Base-by-base conservation (phyloP, 495 filamentous ascomycete genomes). In the Penicillium waksmanii region DNA sequence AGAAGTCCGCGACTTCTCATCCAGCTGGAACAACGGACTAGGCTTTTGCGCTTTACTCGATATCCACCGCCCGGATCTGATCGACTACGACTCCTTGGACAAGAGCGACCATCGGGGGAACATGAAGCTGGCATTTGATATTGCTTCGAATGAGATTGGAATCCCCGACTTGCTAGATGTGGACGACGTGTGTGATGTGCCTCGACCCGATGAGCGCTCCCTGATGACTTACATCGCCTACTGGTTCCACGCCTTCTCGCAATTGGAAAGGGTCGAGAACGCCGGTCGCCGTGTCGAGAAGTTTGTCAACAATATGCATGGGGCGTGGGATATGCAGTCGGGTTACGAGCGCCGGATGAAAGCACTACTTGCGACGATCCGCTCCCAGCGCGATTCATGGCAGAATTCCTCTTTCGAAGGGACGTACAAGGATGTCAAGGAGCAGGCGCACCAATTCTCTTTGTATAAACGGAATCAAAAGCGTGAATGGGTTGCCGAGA, bases 171-270 rank as follows among this genome's bases (percentile, higher is more conserved):
- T 98, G 61, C 84, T 98, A 33, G 95, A 98, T 71, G 95, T 98
- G 3, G 95, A 98, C 73, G 95, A 98, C 79, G 96, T 98, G 27
- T 96, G 92, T 73, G 95, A 98, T 72, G 95, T 98, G 13, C 85
- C 92, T 11, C 94, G 91, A 73, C 95, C 95, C 12, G 95, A 98
- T 66, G 95, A 98, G 73, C 89, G 92, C 57, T 94, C 90, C 64
- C 82, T 98, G 70, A 98, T 98, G 94, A 98, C 95, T 6, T 98
- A 98, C 69, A 98, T 98, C 63, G 95, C 95, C 58, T 98, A 98
- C 74, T 98, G 96, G 95, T 98, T 98, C 82, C 95, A 98, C 66
- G 96, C 95, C 57, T 98, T 98, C 68, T 97, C 93, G 21, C 93
- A 97, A 68, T 91, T 98, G 85, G 95, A 98, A 74, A 84, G 92